These are phyloP conservation scores for Cercospora sp. DNA, from an alignment of 2,329 filamentous ascomycete genomes.

Conservation along the genomic window DNA sequence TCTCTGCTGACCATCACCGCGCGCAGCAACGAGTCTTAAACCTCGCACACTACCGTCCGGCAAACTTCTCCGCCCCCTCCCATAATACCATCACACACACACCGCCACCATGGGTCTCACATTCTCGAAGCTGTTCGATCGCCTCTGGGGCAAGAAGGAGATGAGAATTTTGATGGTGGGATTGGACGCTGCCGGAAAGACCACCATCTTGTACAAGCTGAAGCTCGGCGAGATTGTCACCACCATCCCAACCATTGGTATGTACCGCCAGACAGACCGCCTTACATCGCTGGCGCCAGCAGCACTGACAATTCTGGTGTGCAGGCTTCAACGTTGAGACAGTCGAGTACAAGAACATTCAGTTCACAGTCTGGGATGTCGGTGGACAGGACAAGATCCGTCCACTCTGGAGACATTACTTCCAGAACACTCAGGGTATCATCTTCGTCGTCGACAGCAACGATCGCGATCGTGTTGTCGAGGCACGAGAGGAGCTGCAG, in stretches of 20 bases:
- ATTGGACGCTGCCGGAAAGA: constrained; percentile 97
- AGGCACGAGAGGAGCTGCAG: constrained; percentile 89
- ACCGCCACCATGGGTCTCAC: constrained; percentile 83
- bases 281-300: background rate
- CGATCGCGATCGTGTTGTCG: constrained; percentile 86
- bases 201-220: constrained; percentile 97
- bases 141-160: constrained; percentile 98
- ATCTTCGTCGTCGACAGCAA: constrained; percentile 99
- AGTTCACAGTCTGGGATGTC: constrained; percentile 99
- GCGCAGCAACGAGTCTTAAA: background rate
- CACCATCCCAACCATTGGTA: constrained; percentile 90
- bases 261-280: constrained; percentile 30
- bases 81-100: constrained; percentile 24
- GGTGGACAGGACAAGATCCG: constrained; percentile 99
- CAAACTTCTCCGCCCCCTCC: constrained; percentile 6
- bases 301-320: constrained; percentile 16
- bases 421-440: constrained; percentile 89
- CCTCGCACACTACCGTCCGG: background rate
- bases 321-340: constrained; percentile 95
- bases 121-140: constrained; percentile 94
- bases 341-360: constrained; percentile 98
- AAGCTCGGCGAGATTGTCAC: constrained; percentile 98
- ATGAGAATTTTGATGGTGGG: constrained; percentile 98
- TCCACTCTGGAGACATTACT: constrained; percentile 97
- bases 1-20: background rate